Conservation (phyloP, 2,329 filamentous ascomycete species). For the Trichoderma brevicompactum region DNA sequence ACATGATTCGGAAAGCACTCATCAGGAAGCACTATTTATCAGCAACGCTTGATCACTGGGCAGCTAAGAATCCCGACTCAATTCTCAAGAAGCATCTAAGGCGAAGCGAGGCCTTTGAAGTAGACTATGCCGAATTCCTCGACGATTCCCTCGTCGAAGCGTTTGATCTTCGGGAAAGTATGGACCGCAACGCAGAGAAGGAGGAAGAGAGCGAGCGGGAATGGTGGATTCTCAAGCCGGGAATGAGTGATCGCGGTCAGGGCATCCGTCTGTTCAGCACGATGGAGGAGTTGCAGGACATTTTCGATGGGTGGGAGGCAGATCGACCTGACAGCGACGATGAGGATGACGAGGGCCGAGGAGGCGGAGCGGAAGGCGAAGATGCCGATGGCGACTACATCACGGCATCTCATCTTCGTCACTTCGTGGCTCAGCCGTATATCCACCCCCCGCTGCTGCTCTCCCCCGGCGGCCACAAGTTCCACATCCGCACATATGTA, state of each 20-base stretch:
- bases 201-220: constrained; percentile 54
- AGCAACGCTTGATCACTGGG: constrained; percentile 81
- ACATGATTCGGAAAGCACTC: constrained; percentile 92
- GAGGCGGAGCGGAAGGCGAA: constrained; percentile 39
- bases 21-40: constrained; percentile 96
- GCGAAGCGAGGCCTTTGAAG: constrained; percentile 82
- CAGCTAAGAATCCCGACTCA: constrained; percentile 78
- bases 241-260: constrained; percentile 96
- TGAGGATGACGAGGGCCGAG: constrained; percentile 49
- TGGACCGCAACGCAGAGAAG: constrained; percentile 63
- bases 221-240: constrained; percentile 98
- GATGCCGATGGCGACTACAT: constrained; percentile 58
- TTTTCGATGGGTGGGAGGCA: constrained; percentile 92
- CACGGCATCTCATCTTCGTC: constrained; percentile 86
- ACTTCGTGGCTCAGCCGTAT: constrained; percentile 96
- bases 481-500: constrained; percentile 93
- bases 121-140: constrained; percentile 95
- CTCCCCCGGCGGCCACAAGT: constrained; percentile 69
- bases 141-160: constrained; percentile 91
- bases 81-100: constrained; percentile 73
- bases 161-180: constrained; percentile 81
- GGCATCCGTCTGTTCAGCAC: constrained; percentile 89
- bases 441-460: constrained; percentile 82
- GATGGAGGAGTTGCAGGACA: constrained; percentile 78
- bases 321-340: constrained; percentile 67